phyloP scores from a whole-genome alignment of 129 eudicot species.

The Ambrosia artemisiifolia region DNA sequence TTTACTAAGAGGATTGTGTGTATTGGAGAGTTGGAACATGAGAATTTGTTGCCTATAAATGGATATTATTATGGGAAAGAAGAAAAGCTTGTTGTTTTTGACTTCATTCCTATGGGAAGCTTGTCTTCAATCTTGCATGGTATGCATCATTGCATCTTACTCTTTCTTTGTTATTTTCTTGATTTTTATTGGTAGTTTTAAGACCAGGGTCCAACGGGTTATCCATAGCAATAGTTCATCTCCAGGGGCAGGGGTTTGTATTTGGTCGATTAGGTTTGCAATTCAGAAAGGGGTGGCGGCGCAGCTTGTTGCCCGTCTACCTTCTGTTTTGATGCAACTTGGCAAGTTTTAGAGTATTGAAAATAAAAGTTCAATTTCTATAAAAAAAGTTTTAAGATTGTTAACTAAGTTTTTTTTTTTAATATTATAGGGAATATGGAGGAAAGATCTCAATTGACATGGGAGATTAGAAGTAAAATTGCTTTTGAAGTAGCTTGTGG shows the following conservation, averaged over 20 bases:
- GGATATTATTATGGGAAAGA: conserved; percentile 60
- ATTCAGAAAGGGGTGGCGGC: too few species aligned
- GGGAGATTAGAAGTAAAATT: conserved; percentile 46
- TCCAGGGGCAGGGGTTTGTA: too few species aligned
- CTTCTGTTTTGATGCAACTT: too few species aligned
- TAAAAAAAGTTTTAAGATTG: not conserved
- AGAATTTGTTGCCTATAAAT: conserved; percentile 49
- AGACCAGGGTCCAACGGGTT: too few species aligned
- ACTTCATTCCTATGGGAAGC: conserved; percentile 54
- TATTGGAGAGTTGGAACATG: conserved; percentile 49
- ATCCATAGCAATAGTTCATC: too few species aligned
- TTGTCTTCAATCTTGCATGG: conserved; percentile 59
- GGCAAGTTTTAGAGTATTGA: too few species aligned
- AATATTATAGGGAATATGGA: conserved; percentile 28
- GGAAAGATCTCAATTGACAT: conserved; percentile 33
- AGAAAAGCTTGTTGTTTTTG: conserved; percentile 64
- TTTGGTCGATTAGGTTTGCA: too few species aligned
- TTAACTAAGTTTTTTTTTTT: not conserved
- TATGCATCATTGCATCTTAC: conserved; percentile 14
- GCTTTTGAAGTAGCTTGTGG: conserved; percentile 46
- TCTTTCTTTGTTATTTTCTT: not conserved
- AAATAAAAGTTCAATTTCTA: too few species aligned
- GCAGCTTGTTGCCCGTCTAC: too few species aligned
- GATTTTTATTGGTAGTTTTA: not conserved
- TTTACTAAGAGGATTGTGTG: conserved; percentile 43